Evolutionary conservation across 2,329 filamentous ascomycete species (phyloP).

Genomic region (Exophiala oligosperma): DNA sequence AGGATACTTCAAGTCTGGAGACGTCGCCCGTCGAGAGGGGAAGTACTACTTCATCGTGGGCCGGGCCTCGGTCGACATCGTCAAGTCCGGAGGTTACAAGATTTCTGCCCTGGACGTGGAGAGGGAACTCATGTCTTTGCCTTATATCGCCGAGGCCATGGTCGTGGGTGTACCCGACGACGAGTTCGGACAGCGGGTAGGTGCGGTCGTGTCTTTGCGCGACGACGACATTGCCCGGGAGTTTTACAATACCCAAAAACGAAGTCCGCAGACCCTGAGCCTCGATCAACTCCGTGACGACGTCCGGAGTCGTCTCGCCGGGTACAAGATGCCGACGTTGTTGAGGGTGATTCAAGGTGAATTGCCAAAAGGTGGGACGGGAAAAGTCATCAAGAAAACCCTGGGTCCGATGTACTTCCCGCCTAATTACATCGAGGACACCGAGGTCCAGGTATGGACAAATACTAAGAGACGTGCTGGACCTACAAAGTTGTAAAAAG

Average conservation of each 20-base stretch:
- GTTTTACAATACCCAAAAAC: conserved; percentile 23
- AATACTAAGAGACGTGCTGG: conserved; percentile 11
- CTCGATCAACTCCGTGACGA: conserved; percentile 46
- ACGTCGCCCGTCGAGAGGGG: conserved; percentile 33
- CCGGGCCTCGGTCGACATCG: conserved; percentile 50
- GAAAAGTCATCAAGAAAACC: conserved; percentile 54
- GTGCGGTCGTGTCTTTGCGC: conserved; percentile 39
- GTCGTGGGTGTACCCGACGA: conserved; percentile 51
- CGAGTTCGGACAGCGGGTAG: conserved; percentile 52
- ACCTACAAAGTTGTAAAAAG: conserved; percentile 21
- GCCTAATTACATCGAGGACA: conserved; percentile 32
- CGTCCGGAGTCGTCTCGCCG: conserved; percentile 45
- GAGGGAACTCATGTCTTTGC: conserved; percentile 47
- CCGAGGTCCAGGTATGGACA: conserved; percentile 35
- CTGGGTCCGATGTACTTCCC: conserved; percentile 43
- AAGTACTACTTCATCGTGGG: conserved; percentile 49
- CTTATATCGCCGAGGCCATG: conserved; percentile 50
- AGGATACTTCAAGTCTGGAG: conserved; percentile 46
- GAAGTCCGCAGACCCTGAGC: conserved; percentile 30
- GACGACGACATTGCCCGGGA: conserved; percentile 25
- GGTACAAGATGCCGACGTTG: conserved; percentile 53
- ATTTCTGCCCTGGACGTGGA: conserved; percentile 53
- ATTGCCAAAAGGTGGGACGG: conserved; percentile 50
- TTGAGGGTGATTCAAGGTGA: conserved; percentile 46
- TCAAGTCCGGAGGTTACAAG: conserved; percentile 55